phyloP scores from a whole-genome alignment of 345 rosid genomes.

The Rhodamnia rubescens region DNA sequence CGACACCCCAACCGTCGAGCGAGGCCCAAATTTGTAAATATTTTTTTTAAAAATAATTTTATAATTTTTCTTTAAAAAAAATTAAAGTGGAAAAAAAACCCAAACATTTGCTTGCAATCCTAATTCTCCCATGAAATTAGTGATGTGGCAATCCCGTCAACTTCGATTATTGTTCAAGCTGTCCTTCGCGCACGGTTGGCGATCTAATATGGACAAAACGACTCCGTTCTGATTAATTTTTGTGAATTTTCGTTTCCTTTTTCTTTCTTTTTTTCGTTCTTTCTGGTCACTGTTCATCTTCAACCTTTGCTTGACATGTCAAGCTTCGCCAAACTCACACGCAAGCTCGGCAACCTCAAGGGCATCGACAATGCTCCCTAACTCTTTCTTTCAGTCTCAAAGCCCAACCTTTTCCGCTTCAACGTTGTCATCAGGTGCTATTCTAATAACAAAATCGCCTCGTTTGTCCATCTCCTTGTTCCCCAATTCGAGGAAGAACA shows the following conservation, averaged over 20 bases:
- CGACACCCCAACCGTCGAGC: too few species aligned
- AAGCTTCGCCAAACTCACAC: slow-evolving; percentile 51
- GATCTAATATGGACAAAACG: background rate
- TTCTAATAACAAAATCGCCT: slow-evolving; percentile 20
- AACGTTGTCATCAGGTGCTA: slow-evolving; percentile 54
- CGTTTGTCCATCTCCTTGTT: slow-evolving; percentile 32
- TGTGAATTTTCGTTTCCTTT: too few species aligned
- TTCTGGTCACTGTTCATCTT: background rate
- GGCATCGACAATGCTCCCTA: slow-evolving; percentile 31
- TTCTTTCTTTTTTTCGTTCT: too few species aligned
- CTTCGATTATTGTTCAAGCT: background rate
- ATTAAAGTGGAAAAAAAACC: too few species aligned
- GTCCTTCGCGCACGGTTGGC: background rate
- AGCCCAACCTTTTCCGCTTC: slow-evolving; percentile 58
- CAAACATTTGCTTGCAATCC: background rate
- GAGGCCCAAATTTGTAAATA: too few species aligned
- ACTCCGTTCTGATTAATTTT: background rate
- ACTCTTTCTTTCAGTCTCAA: slow-evolving; percentile 39
- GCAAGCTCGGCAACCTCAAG: slow-evolving; percentile 37
- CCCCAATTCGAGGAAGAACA: slow-evolving; percentile 20
- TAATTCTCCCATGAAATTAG: background rate
- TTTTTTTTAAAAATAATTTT: too few species aligned
- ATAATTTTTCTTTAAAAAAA: too few species aligned
- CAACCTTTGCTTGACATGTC: slow-evolving; percentile 19
- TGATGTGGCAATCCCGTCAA: background rate